Base-by-base conservation (phyloP, 441 rosid species). In the Dalechampia spathulata region DNA sequence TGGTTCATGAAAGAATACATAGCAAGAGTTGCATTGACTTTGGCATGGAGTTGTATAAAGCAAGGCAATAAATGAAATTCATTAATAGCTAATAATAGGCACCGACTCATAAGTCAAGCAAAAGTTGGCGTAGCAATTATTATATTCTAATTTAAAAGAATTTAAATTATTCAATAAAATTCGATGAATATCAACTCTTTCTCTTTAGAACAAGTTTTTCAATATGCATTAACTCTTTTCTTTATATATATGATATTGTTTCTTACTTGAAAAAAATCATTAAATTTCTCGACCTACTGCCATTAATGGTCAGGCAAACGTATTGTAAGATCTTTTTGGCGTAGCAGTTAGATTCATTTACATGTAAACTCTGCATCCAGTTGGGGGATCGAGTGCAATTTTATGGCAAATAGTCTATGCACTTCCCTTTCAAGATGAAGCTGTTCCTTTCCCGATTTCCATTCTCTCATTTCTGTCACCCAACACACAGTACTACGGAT, bases 301-400 rank as follows among this genome's bases (percentile, higher is more conserved):
- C 59, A 64, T 76, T 66, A 52, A 72, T 75, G 53, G 49, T 15
- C 30, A 27, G 52, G 26, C 43, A 3, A 27, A 2, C 52, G 17
- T 5, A 10, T 26, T 14, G 34, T n/a, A 30, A 12, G 8, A 30
- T 8, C 34, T 3, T 30, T 30, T n/a, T n/a, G n/a, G n/a, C n/a
- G n/a, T n/a, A n/a, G n/a, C n/a, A n/a, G n/a, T n/a, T n/a, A n/a
- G 34, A 30, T 30, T 30, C 8, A n/a, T 30, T 8, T 2, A 2
- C 30, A 28, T 27, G 19, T 20, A 10, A 20, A 27, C 5, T 15
- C 11, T 8, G 13, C 5, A 12, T 26, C 1, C 40, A 2, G 8
- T 16, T 8, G 44, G 16, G 45, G 23, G 2, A 23, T 47, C n/a
- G 30, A 19, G 15, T 22, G 34, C 12, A 12, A 13, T 30, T 9